Evolutionary conservation across 345 rosid species (phyloP).

Genomic region (Clarkia xantiana): DNA sequence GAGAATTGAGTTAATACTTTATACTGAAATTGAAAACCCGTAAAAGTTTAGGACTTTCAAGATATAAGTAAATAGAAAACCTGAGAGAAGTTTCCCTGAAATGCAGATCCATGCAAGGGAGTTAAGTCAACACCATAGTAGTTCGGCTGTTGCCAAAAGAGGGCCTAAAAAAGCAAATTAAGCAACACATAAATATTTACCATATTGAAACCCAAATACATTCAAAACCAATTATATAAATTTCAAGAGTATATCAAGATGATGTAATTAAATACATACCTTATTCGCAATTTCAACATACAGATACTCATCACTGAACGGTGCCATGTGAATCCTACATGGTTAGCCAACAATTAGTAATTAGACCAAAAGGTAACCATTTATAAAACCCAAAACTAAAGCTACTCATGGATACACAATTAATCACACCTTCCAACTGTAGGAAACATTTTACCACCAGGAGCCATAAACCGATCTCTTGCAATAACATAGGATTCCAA

Average conservation of each 20-base stretch:
- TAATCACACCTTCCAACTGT: conserved; percentile 80
- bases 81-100: conserved; percentile 95
- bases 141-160: conserved; percentile 95
- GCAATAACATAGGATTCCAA: conserved; percentile 94
- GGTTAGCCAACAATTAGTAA: conserved; percentile 7
- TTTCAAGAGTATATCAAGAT: too few species aligned
- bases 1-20: background rate
- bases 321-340: conserved; percentile 98
- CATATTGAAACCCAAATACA: background rate
- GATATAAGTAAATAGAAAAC: conserved; percentile 15
- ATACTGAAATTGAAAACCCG: too few species aligned
- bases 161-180: conserved; percentile 39
- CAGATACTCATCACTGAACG: conserved; percentile 93
- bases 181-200: background rate
- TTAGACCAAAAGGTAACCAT: too few species aligned
- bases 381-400: conserved; percentile 1
- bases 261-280: conserved; percentile 31
- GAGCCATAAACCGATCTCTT: conserved; percentile 81
- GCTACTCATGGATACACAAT: background rate
- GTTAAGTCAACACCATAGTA: conserved; percentile 87
- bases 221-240: too few species aligned
- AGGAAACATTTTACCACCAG: conserved; percentile 93
- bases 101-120: conserved; percentile 68
- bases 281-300: conserved; percentile 94
- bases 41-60: background rate